Evolutionary conservation across 192 early-diverging fungal genomes (phyloP).

Genomic region (Rhizophlyctis rosea): DNA sequence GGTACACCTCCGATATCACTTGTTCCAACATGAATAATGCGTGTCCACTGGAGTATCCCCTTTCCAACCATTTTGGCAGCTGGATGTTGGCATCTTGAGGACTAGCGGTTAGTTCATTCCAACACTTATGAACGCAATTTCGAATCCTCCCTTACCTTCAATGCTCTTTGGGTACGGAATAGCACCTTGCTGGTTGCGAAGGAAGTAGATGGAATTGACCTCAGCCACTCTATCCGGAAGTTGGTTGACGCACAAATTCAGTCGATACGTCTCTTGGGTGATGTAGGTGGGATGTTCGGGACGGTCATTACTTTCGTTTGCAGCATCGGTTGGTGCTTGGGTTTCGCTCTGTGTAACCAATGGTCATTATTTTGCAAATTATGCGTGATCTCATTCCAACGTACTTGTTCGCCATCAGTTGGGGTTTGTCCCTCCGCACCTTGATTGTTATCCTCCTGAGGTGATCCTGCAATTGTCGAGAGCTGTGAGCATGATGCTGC

Average conservation of each 20-base stretch:
- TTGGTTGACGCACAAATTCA: slow-evolving; percentile 43
- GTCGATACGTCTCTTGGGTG: slow-evolving; percentile 31
- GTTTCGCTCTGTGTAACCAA: no score
- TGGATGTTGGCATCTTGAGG: slow-evolving; percentile 36
- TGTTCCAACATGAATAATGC: slow-evolving; percentile 57
- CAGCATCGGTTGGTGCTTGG: no score
- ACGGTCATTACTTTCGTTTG: no score
- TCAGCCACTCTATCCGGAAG: slow-evolving; percentile 54
- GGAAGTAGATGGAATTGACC: slow-evolving; percentile 54
- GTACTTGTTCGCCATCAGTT: no score
- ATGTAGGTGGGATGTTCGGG: not conserved
- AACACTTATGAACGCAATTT: slow-evolving; percentile 1
- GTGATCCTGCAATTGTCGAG: no score
- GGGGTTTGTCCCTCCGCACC: no score
- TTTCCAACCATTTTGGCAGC: slow-evolving; percentile 44
- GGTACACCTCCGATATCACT: slow-evolving; percentile 52
- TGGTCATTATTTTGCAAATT: no score
- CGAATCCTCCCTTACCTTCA: slow-evolving; percentile 33
- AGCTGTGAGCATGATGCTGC: no score
- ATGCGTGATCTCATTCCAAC: no score
- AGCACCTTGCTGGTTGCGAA: slow-evolving; percentile 44
- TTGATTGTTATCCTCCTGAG: no score
- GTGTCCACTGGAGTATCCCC: slow-evolving; percentile 52
- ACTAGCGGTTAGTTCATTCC: not conserved
- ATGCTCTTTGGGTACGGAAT: slow-evolving; percentile 34